These are phyloP conservation scores for Centella asiatica DNA, from an alignment of 129 eudicot species.

Conservation along the genomic window DNA sequence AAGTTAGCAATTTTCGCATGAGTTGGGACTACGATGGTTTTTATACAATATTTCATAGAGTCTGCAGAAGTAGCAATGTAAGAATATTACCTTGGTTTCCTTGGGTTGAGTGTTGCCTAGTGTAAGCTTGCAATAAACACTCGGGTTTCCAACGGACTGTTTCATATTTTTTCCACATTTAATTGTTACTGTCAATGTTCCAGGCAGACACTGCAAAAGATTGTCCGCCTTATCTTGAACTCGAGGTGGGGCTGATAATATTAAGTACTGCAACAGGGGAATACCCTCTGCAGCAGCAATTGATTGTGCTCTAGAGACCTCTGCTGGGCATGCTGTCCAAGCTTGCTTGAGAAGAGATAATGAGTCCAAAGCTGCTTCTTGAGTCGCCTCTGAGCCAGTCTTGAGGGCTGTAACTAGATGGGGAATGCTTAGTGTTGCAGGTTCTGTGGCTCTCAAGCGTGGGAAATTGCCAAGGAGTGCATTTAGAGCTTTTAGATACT, in stretches of 20 bases:
- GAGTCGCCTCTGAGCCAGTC: slow-evolving; percentile 95
- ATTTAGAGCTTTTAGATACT: slow-evolving; percentile 88
- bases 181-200: slow-evolving; percentile 80
- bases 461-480: slow-evolving; percentile 93
- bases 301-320: slow-evolving; percentile 93
- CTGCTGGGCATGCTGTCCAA: slow-evolving; percentile 99
- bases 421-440: slow-evolving; percentile 96
- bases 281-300: slow-evolving; percentile 98
- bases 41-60: too few species aligned
- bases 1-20: background rate
- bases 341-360: slow-evolving; percentile 92
- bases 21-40: too few species aligned
- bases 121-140: slow-evolving; percentile 93
- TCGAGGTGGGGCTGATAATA: slow-evolving; percentile 95
- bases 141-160: slow-evolving; percentile 94
- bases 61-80: slow-evolving; percentile 2
- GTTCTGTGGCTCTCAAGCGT: slow-evolving; percentile 90
- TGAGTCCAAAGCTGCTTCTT: slow-evolving; percentile 99
- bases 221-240: slow-evolving; percentile 95
- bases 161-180: slow-evolving; percentile 96
- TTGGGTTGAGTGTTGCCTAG: slow-evolving; percentile 87
- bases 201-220: slow-evolving; percentile 93
- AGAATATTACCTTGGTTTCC: slow-evolving; percentile 64
- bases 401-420: slow-evolving; percentile 90
- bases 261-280: slow-evolving; percentile 86